Evolutionary conservation across 2,329 filamentous ascomycete genomes (phyloP), one percentile per base, ranked within the genome.

Genomic region (Rhinocladiella mackenziei): DNA sequence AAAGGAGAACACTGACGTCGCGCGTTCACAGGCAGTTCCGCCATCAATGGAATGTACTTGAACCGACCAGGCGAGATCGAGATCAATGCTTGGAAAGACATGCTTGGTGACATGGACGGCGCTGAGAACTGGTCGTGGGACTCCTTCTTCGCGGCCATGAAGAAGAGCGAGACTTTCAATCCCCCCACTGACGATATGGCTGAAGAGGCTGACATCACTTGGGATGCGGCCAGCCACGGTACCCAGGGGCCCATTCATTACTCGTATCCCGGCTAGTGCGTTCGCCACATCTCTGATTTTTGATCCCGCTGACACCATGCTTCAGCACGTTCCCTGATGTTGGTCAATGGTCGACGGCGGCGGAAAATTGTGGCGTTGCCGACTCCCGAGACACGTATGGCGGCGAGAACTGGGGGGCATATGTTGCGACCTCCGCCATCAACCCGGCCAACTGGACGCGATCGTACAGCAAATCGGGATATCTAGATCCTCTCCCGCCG

Each of bases 201-300:
- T 28, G 43, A 60, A 9, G 58, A 65, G 31, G 64, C 67, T 43
- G 58, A 62, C 9, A 62, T 70, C 22, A 58, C 63, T 2, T 70
- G 66, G 35, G 63, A 74, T 33, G 42, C 54, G 11, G 54, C 54
- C 3, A 60, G 64, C 5, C 65, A 76, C 31, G 74, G 74, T 56
- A 62, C 18, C 6, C 54, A 55, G 3, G 74, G 75, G 0, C 73
- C 74, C 2, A 65, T 77, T 20, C 68, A 74, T 6, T 60, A 71
- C 22, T 72, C 69, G 3, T 75, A 72, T 48, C 60, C 68, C 7
- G 53, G 56, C 32, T 68, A 59, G 45, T 59, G 64, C 19, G 48
- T 41, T 22, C 34, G 39, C 3, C 22, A 19, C 17, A 38, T 45
- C 13, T 31, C 34, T 38, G 7, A 19, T n/a, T 20, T 35, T 14